Conservation (phyloP, 1,284 basidiomycete genomes). For the Tilletia walkeri region DNA sequence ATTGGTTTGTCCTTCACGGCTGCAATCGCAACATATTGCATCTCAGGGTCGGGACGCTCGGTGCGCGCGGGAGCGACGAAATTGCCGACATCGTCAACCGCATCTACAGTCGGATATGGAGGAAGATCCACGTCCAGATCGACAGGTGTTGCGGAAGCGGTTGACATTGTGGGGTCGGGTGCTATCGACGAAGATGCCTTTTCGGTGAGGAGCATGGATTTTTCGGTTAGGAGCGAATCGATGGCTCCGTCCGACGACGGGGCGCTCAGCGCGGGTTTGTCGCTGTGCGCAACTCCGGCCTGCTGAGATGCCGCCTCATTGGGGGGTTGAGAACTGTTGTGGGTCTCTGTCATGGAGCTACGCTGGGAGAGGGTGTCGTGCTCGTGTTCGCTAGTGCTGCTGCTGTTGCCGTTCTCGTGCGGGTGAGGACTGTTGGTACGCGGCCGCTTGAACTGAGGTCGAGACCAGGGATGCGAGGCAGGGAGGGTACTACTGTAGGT, state of each 20-base stretch:
- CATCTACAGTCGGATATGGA: not conserved
- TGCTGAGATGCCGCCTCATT: not conserved
- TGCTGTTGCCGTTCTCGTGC: not conserved
- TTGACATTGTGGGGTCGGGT: not conserved
- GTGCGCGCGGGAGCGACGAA: not conserved
- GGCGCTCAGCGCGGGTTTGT: no score
- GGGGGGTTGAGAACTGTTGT: not conserved
- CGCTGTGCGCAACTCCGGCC: not conserved
- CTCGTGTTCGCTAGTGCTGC: not conserved
- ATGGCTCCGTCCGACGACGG: conserved; percentile 5
- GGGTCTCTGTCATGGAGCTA: not conserved
- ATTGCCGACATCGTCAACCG: not conserved
- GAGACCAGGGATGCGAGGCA: not conserved
- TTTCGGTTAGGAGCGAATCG: not conserved
- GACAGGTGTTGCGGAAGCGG: not conserved
- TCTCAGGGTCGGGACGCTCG: not conserved
- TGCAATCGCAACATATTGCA: conserved; percentile 26
- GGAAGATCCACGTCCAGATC: conserved; percentile 3
- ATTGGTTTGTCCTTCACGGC: conserved; percentile 58
- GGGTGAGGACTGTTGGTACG: conserved; percentile 12
- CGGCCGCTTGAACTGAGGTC: conserved; percentile 15
- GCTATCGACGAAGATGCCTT: not conserved
- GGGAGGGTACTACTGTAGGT: not conserved
- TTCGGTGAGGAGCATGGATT: conserved; percentile 12
- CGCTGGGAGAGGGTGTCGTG: not conserved